A percentile compares a stretch with the other conserved stretches of the same genome.
Evolutionary conservation across 345 rosid species (phyloP).

Genomic region (Lepidium africanum): DNA sequence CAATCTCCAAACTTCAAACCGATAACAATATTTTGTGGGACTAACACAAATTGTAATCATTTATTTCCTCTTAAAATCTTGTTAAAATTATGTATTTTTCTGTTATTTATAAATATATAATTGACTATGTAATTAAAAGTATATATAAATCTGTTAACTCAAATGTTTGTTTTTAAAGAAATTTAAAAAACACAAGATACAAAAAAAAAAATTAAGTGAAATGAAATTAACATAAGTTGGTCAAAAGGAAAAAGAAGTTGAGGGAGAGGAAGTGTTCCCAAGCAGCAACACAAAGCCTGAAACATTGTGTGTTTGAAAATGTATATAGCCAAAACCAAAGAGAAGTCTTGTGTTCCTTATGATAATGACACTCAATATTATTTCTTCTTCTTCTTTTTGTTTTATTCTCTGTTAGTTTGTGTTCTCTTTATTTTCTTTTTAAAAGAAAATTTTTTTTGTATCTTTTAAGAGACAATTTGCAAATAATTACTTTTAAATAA

Average conservation of each 20-base stretch:
- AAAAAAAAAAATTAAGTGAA: background rate
- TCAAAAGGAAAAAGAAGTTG: slow-evolving; percentile 13
- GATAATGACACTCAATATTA: slow-evolving; percentile 30
- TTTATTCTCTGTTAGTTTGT: slow-evolving; percentile 12
- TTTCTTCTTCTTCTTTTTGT: slow-evolving; percentile 8
- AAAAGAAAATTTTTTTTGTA: background rate
- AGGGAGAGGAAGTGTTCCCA: slow-evolving; percentile 24
- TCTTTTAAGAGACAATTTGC: slow-evolving; percentile 12
- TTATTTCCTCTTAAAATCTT: background rate
- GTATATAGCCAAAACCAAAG: slow-evolving; percentile 21
- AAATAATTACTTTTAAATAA: background rate
- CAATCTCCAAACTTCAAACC: too few species aligned
- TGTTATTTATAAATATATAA: background rate
- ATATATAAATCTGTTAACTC: background rate
- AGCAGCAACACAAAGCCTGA: slow-evolving; percentile 26
- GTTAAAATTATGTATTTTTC: background rate
- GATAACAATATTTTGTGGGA: too few species aligned
- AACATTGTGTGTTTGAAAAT: slow-evolving; percentile 6
- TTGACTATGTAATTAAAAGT: too few species aligned
- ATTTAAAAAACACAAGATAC: background rate
- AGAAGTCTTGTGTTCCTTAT: slow-evolving; percentile 23
- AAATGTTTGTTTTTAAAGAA: background rate
- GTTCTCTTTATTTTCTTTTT: background rate
- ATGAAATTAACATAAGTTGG: slow-evolving; percentile 8
- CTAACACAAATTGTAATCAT: too few species aligned